These are phyloP conservation scores for Periconia sp. DNA, from an alignment of 2,329 filamentous ascomycete genomes.

Conservation along the genomic window DNA sequence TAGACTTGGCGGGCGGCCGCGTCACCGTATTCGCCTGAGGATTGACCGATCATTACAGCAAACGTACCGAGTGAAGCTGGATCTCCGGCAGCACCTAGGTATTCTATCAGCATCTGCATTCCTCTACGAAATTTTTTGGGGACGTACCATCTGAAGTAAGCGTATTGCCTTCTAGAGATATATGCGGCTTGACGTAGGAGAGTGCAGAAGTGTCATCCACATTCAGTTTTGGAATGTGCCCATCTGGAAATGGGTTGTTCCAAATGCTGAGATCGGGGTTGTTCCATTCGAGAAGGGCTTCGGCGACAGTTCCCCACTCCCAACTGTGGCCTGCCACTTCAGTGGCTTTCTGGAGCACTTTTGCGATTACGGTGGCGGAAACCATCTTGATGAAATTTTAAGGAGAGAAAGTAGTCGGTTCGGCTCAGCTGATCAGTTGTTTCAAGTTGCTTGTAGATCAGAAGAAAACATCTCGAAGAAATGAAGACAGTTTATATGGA, in stretches of 20 bases:
- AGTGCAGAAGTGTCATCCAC: constrained; percentile 35
- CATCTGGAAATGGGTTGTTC: constrained; percentile 44
- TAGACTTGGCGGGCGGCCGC: constrained; percentile 51
- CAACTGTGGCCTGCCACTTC: constrained; percentile 46
- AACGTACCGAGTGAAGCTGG: constrained; percentile 54
- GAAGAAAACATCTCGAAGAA: too few relatives aligned
- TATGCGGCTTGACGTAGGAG: constrained; percentile 43
- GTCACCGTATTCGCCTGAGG: constrained; percentile 37
- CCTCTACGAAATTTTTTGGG: neutral
- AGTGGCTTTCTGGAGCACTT: constrained; percentile 33
- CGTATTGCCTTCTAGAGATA: constrained; percentile 31
- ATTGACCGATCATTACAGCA: constrained; percentile 52
- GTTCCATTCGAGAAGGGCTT: constrained; percentile 50
- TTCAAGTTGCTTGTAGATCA: neutral
- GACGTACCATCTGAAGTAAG: constrained; percentile 43
- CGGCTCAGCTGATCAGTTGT: too few relatives aligned
- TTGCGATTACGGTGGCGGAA: constrained; percentile 61
- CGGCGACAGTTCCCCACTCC: constrained; percentile 50
- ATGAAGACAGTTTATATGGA: too few relatives aligned
- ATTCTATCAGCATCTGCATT: constrained; percentile 1
- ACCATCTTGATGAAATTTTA: constrained; percentile 13
- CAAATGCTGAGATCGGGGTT: constrained; percentile 47
- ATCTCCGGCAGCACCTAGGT: constrained; percentile 46
- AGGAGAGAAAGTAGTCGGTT: neutral
- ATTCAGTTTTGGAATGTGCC: constrained; percentile 27